Conservation (phyloP, 257 asterid species). For the Salvia rosmarinus region DNA sequence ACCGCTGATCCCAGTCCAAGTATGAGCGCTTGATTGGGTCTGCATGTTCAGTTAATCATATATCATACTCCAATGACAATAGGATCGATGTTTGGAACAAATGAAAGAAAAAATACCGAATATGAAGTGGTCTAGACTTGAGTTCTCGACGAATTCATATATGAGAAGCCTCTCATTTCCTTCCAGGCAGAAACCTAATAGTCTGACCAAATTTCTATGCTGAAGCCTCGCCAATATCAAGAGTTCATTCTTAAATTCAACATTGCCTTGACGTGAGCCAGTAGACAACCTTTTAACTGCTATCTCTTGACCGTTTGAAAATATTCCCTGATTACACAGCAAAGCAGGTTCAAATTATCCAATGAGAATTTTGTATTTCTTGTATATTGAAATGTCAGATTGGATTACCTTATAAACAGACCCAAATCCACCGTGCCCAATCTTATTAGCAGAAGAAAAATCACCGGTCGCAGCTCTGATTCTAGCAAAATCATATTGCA, state of each 20-base stretch:
- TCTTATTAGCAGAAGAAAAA: not conserved
- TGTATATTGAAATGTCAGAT: not conserved
- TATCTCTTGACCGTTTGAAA: conserved; percentile 17
- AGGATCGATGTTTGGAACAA: not conserved
- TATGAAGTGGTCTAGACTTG: conserved; percentile 25
- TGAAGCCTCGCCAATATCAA: not conserved
- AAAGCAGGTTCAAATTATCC: not conserved
- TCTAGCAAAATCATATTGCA: conserved; percentile 4
- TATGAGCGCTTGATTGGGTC: conserved; percentile 1
- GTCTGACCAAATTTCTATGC: conserved; percentile 20
- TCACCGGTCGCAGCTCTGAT: conserved; percentile 25
- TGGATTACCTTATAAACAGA: conserved; percentile 23
- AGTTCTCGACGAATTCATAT: conserved; percentile 11
- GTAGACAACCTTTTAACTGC: conserved; percentile 24
- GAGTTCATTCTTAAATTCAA: not conserved
- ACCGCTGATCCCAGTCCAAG: conserved; percentile 4
- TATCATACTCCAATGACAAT: not conserved
- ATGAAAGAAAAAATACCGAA: conserved; percentile 6
- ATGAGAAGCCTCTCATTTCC: conserved; percentile 14
- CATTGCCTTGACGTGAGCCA: conserved; percentile 11
- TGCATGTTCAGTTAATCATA: not conserved
- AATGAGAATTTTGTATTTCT: not conserved
- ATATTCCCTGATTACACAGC: not conserved
- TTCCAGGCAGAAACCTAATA: conserved; percentile 25
- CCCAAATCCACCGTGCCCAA: conserved; percentile 29